Base-by-base conservation (phyloP, 257 asterid species). In the Ilex asprella region DNA sequence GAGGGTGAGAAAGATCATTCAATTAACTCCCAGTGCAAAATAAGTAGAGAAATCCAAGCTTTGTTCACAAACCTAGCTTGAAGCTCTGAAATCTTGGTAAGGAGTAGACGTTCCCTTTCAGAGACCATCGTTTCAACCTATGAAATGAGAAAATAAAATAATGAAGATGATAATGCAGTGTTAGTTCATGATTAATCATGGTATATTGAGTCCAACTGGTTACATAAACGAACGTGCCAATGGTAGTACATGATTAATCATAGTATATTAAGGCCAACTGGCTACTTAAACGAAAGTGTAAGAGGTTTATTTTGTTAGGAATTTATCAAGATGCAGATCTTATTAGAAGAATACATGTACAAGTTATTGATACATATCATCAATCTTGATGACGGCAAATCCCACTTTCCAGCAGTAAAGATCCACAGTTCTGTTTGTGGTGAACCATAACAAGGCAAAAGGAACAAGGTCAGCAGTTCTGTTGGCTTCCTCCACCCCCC, bases 71-170 rank as follows among this genome's bases (percentile, higher is more conserved):
- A 91, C 97, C 97, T 84, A 59, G 95, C 78, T 82, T 91, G 92
- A 73, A 91, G 98, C 76, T 88, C 96, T 9, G 87, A 73, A 63
- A 91, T 83, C 86, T 84, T 86, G 76, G 76, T 63, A 61, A 84
- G 87, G 64, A 91, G 84, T 81, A 84, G 63, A 7, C 78, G 85
- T 74, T 91, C 98, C 85, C 95, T 80, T 68, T 86, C 98, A 50
- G 95, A 79, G 75, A 61, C 67, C 59, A 76, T 67, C 43, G 68
- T 63, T 52, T 91, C 96, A 64, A 73, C 86, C 98, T 91, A 87
- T 30, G 31, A 53, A 14, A 21, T 14, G 15, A 10, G 15, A 1
- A 53, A 16, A 6, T 11, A 21, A 21, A 21, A 21, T 21, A 21
- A 21, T 21, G 27, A 21, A 21, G 27, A 21, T 21, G 27, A 21